phyloP scores from a whole-genome alignment of 768 basidiomycete species.

The Pleurotus citrinopileatus region DNA sequence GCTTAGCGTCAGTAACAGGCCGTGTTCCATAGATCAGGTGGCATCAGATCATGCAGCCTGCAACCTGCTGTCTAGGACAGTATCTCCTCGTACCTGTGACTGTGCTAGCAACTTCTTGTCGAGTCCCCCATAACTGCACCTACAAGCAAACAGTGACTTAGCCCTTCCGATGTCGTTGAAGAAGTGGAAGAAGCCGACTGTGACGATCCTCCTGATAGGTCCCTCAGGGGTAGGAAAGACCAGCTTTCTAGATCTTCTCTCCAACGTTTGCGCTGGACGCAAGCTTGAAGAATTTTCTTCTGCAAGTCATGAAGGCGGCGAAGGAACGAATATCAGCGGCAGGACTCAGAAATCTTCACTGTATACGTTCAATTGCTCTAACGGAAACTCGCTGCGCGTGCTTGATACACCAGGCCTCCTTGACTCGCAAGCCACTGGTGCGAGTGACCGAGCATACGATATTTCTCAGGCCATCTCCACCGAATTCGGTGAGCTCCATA shows the following conservation, averaged over 20 bases:
- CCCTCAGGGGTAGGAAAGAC: slow-evolving; percentile 18
- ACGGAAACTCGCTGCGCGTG: slow-evolving; percentile 15
- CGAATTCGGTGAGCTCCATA: slow-evolving; percentile 11
- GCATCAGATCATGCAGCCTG: too few species aligned
- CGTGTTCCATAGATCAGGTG: too few species aligned
- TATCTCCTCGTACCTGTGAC: too few species aligned
- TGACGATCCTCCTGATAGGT: slow-evolving; percentile 11
- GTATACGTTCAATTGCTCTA: slow-evolving; percentile 11
- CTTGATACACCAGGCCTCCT: slow-evolving; percentile 25
- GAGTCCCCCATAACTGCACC: too few species aligned
- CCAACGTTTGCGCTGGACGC: slow-evolving; percentile 15
- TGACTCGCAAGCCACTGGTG: slow-evolving; percentile 22
- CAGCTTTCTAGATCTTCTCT: slow-evolving; percentile 13
- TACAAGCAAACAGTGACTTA: too few species aligned
- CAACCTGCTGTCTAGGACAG: too few species aligned
- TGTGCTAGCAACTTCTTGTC: too few species aligned
- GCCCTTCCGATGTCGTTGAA: too few species aligned
- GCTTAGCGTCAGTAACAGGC: too few species aligned
- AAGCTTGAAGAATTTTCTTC: slow-evolving; percentile 2
- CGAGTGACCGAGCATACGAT: slow-evolving; percentile 20
- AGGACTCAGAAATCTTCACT: slow-evolving; percentile 9
- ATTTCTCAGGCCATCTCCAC: slow-evolving; percentile 20
- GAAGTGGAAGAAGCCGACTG: slow-evolving; percentile 5
- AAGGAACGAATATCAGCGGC: slow-evolving; percentile 10
- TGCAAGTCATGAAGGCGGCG: slow-evolving; percentile 6